phyloP scores from a whole-genome alignment of 2,329 filamentous ascomycete species.

The Epichloe baconii region DNA sequence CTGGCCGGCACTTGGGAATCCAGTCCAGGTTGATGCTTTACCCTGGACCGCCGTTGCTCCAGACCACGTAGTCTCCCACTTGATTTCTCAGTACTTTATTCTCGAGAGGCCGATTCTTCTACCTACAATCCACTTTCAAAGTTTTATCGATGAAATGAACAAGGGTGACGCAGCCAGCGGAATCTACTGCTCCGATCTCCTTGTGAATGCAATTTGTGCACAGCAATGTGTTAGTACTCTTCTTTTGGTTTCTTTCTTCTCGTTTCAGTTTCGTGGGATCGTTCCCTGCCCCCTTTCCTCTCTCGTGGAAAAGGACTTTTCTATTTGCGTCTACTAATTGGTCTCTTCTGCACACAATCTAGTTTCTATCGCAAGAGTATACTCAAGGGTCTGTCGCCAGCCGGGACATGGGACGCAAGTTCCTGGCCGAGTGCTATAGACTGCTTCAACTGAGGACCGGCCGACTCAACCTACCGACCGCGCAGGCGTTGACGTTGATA shows the following conservation, averaged over 20 bases:
- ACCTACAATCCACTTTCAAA: not conserved
- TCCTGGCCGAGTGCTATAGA: not conserved
- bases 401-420: not conserved
- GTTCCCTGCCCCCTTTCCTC: not conserved
- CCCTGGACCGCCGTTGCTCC: not conserved
- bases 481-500: constrained; percentile 1
- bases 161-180: not conserved
- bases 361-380: not conserved
- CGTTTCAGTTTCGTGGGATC: too few species aligned
- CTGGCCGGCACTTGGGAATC: not conserved
- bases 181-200: not conserved
- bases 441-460: not conserved
- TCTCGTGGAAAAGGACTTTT: not conserved
- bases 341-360: not conserved
- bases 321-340: not conserved
- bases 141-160: not conserved
- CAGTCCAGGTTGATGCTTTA: not conserved
- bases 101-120: not conserved
- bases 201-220: constrained; percentile 1
- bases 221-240: not conserved
- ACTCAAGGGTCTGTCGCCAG: not conserved
- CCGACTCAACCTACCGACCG: not conserved
- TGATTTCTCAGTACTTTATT: constrained; percentile 1
- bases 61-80: not conserved
- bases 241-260: not conserved